Base-by-base conservation (phyloP, 192 early-diverging fungal species). In the Phlyctochytrium planicorne region DNA sequence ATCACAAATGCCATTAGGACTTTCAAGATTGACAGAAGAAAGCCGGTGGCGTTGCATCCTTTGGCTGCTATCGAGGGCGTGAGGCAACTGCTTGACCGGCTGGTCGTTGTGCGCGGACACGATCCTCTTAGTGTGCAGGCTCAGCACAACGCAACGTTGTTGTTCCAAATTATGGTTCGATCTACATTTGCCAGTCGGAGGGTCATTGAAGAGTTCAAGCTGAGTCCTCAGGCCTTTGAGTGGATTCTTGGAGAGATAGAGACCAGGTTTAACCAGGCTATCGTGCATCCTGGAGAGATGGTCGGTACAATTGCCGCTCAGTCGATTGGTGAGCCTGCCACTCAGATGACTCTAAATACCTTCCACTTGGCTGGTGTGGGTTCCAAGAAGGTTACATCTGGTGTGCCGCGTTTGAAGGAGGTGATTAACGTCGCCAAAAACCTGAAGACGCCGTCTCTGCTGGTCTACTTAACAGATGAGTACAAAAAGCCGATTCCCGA, bases 341-440 rank as follows among this genome's bases (percentile, higher is more conserved):
- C 97, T 50, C 97, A 99, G 75, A 99, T 99, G 97, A 99, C 97
- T 34, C 78, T 99, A 56, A 99, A 99, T 72, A 99, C 97, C 52
- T 99, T 99, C 93, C 97, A 99, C 86, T 91, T 91, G 79, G 97
- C 97, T 62, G 97, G 97, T 92, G 94, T 97, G 53, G 88, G 89
- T 29, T 93, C 91, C 63, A 96, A 95, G 83, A 95, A 96, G 73
- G 97, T 97, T 10, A 98, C 95, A 10, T 88, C 93, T 60, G 97
- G 97, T 84, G 95, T 99, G 34, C 97, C 97, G 59, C 93, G 97
- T 81, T 75, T 99, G 65, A 97, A 97, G 85, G 97, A 99, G 82
- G 93, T 99, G 66, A 98, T 99, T 82, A 99, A 97, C 80, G 94
- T 97, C 20, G 94, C 97, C 31, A 93, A 87, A 34, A 95, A 96